Base-by-base conservation (phyloP, 2,329 filamentous ascomycete species). In the Coniochaeta ligniaria region DNA sequence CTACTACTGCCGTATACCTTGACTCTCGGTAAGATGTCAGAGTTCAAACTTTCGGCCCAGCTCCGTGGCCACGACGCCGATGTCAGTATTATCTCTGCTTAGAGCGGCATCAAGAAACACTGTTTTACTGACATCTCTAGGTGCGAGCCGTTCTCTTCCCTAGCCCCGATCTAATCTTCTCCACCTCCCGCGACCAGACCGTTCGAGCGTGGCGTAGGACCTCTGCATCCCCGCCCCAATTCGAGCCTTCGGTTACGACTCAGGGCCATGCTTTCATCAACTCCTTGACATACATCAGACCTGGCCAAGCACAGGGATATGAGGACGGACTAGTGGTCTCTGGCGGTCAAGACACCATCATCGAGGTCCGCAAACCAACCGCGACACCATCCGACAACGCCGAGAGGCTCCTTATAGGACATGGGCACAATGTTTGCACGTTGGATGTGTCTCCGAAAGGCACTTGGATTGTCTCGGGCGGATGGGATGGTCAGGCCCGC, bases 31-130 rank as follows among this genome's bases (percentile, higher is more conserved):
- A 66, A 66, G 68, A 93, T 94, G 89, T 79, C 83, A 75, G 88
- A 92, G 73, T 98, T 92, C 83, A 96, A 94, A 83, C 86, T 99
- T 71, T 96, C 95, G 63, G 92, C 94, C 67, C 90, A 91, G 71
- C 83, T 99, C 66, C 80, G 87, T 67, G 94, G 92, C 70, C 95
- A 99, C 74, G 90, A 95, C 74, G 89, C 95, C 73, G 95, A 99
- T 85, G 95, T 97, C 20, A 38, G 36, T 38, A 11, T 14, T 11
- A 38, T 20, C 22, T 22, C 22, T 22, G 5, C 14, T 12, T n/a
- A 5, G 8, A 4, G 9, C 38, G n/a, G 5, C 6, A 22, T 11
- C 54, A 38, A 17, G 54, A 57, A 9, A 24, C 22, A 26, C n/a
- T n/a, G 22, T 3, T 11, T 31, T 12, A 52, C 56, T 58, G 16